A percentile compares a stretch with the other conserved stretches of the same genome.
Conservation (phyloP, 768 basidiomycete species). For the Lactarius hengduanensis region DNA sequence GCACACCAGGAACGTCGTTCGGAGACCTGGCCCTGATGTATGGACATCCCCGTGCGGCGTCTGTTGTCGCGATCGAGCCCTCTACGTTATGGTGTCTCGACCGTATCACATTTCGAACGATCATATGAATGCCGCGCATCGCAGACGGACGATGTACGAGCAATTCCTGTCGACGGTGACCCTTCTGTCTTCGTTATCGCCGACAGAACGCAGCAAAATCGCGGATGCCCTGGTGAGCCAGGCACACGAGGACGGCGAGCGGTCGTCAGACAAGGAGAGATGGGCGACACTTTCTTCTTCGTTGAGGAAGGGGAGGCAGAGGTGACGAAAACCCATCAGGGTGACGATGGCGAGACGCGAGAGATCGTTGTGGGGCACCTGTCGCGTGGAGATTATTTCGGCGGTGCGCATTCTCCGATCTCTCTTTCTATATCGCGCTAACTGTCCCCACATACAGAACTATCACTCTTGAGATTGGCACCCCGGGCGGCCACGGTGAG, state of each 20-base stretch:
- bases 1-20: slow-evolving; percentile 81
- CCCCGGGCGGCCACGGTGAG: slow-evolving; percentile 98
- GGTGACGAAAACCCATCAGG: slow-evolving; percentile 72
- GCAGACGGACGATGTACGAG: slow-evolving; percentile 94
- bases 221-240: slow-evolving; percentile 90
- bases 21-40: slow-evolving; percentile 99
- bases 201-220: slow-evolving; percentile 92
- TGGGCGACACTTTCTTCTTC: slow-evolving; percentile 97
- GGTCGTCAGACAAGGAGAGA: slow-evolving; percentile 90
- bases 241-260: slow-evolving; percentile 78
- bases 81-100: slow-evolving; percentile 94
- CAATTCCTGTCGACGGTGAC: slow-evolving; percentile 90
- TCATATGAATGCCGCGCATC: slow-evolving; percentile 91
- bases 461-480: slow-evolving; percentile 83
- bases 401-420: slow-evolving; percentile 57
- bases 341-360: slow-evolving; percentile 54
- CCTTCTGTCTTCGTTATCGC: slow-evolving; percentile 80
- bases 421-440: slow-evolving; percentile 3
- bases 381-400: slow-evolving; percentile 95
- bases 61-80: slow-evolving; percentile 79
- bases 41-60: slow-evolving; percentile 93
- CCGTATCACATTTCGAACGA: slow-evolving; percentile 96
- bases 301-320: slow-evolving; percentile 92
- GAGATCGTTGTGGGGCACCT: slow-evolving; percentile 74
- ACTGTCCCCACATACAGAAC: slow-evolving; percentile 51